phyloP scores from a whole-genome alignment of 352 stramenopile genomes.

The Phytopythium chamaehyphon region DNA sequence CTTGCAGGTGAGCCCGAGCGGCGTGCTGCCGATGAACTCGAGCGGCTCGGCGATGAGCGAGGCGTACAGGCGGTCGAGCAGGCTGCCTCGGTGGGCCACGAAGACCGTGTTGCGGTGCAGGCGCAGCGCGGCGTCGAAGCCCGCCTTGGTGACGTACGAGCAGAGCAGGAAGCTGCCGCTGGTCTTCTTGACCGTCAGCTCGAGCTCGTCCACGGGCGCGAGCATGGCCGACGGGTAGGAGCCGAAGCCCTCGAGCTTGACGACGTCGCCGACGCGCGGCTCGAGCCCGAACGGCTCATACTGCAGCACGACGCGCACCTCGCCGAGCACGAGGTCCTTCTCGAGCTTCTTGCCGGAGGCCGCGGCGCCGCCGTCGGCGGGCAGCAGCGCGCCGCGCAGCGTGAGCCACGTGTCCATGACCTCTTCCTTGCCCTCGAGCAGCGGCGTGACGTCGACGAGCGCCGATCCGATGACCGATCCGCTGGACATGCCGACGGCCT shows the following conservation, averaged over 20 bases:
- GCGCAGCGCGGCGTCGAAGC: constrained; percentile 55
- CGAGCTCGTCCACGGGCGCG: constrained; percentile 56
- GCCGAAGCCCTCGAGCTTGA: constrained; percentile 78
- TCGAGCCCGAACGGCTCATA: constrained; percentile 81
- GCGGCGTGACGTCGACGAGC: constrained; percentile 55
- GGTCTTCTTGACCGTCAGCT: constrained; percentile 79
- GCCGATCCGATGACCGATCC: constrained; percentile 76
- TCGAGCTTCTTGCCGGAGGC: constrained; percentile 45
- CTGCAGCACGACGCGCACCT: constrained; percentile 74
- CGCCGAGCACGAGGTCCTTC: constrained; percentile 51
- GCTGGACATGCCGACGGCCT: constrained; percentile 72
- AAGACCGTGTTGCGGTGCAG: constrained; percentile 81
- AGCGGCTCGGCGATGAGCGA: constrained; percentile 60
- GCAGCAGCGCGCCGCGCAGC: constrained; percentile 39
- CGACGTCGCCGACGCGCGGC: constrained; percentile 57
- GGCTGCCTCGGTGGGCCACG: constrained; percentile 63
- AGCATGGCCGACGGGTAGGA: constrained; percentile 66
- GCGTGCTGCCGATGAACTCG: constrained; percentile 64
- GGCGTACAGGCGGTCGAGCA: constrained; percentile 70
- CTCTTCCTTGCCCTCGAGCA: constrained; percentile 75
- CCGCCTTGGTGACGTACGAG: constrained; percentile 57
- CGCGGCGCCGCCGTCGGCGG: constrained; percentile 2
- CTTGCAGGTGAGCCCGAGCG: constrained; percentile 48
- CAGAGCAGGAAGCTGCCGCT: constrained; percentile 78
- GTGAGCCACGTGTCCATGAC: constrained; percentile 78